Base-by-base conservation (phyloP, 345 rosid genomes). In the Bruguiera sexangula region DNA sequence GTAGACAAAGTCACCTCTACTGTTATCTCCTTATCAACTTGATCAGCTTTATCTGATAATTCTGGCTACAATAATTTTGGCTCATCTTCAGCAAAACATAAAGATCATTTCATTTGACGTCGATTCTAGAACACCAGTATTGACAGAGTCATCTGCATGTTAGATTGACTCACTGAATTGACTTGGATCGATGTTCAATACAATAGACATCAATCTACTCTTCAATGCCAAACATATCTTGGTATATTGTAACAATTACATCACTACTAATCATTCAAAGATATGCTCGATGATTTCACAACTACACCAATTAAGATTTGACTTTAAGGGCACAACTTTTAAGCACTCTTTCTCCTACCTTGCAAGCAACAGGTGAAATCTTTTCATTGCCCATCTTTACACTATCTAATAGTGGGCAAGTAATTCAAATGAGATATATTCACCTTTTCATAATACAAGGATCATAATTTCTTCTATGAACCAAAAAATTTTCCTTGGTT, bases 401-500 rank as follows among this genome's bases (percentile, higher is more conserved):
- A 72, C 79, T 62, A 58, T 74, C 76, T 74, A 95, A 79, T 62
- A 95, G 72, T 22, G 92, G 96, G 85, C 84, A 58, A 95, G 88
- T 58, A 92, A 76, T 76, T 92, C 94, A 18, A 60, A 66, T 48
- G 94, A 80, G 58, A 90, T 83, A 43, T 95, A 96, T 85, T 95
- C 98, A 69, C 98, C 87, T 82, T 95, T 96, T 81, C 90, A 94
- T 55, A 95, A 69, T 30, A 92, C 93, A 67, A 87, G 93, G 56
- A 80, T 83, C 98, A 92, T 92, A 51, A 92, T 92, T 67, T 89
- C 85, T 82, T 85, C 91, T 96, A 95, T 90, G 34, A 89, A 90
- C 43, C 6, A 5, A 87, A 76, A 84, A 65, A 95, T 88, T 71
- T 79, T 84, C 56, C 75, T 91, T 8, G 89, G 63, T 71, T 92